Base-by-base conservation (phyloP, 2,329 filamentous ascomycete species). In the Fusarium keratoplasticum region DNA sequence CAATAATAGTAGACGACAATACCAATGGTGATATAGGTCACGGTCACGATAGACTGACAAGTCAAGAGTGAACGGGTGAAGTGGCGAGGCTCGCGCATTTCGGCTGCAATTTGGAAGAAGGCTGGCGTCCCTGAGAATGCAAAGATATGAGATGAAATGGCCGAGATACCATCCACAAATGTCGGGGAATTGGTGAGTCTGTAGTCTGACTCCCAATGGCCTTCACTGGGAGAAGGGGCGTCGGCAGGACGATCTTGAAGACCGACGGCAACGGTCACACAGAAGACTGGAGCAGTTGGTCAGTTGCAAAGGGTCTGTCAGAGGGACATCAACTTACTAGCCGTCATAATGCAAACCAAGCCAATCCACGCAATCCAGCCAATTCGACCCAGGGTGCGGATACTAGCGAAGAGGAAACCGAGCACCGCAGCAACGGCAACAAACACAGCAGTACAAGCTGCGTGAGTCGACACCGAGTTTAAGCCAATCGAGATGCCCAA, bases 1-100 rank as follows among this genome's bases (percentile, higher is more conserved):
- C 84, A 86, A 71, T 78, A 86, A 63, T 82, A 82, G 77, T 87
- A 87, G 8, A 87, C 82, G 0, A 86, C 83, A 5, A 80, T 70
- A 8, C 76, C 75, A 3, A 84, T 79, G 7, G 77, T 62, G 14
- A 78, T 55, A 61, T 83, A 83, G 16, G 80, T 80, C 6, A 79
- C 50, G 6, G 81, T 75, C 3, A 83, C 71, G 0, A 64, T 77
- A 71, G 27, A 71, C 70, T 69, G 77, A 67, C 74, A 78, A 16
- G 78, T 25, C 3, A 79, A 10, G 6, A 81, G 67, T 0, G 79
- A 72, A 2, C 76, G 71, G 11, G 70, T 77, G 44, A 77, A 82
- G 6, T 71, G 44, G 4, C 61, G 57, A 4, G 80, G 80, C 20
- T 81, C 73, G 2, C 78, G 69, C 80, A 82, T 82, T 61, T 82